Conservation (phyloP, 1,284 basidiomycete species). For the Trichosporon inkin region DNA sequence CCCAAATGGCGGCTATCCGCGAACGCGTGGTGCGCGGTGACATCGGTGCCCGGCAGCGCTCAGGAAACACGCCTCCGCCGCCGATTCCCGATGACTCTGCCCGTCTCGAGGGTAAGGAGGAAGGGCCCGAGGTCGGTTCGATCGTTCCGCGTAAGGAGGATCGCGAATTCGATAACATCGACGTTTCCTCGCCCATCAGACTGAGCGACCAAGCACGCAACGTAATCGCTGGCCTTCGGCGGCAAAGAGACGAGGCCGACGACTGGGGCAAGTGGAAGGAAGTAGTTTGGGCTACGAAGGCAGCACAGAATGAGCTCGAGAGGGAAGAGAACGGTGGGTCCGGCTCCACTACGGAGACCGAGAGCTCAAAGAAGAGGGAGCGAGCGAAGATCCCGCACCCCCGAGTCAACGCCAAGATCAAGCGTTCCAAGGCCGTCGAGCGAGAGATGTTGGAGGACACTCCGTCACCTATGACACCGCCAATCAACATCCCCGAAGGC, state of each 20-base stretch:
- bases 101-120: slow-evolving; percentile 24
- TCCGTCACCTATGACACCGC: slow-evolving; percentile 43
- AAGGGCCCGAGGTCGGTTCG: slow-evolving; percentile 34
- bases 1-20: slow-evolving; percentile 13
- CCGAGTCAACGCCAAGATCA: slow-evolving; percentile 14
- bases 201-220: slow-evolving; percentile 78
- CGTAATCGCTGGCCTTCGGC: slow-evolving; percentile 75
- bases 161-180: slow-evolving; percentile 57
- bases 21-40: slow-evolving; percentile 17
- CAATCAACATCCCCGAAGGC: slow-evolving; percentile 48
- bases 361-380: neutral
- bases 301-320: slow-evolving; percentile 35
- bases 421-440: slow-evolving; percentile 20
- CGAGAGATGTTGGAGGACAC: slow-evolving; percentile 27
- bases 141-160: slow-evolving; percentile 22
- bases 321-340: neutral
- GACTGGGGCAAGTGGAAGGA: slow-evolving; percentile 67
- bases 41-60: slow-evolving; percentile 5
- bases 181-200: slow-evolving; percentile 80
- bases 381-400: slow-evolving; percentile 21
- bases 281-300: slow-evolving; percentile 39
- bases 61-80: slow-evolving; percentile 10
- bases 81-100: slow-evolving; percentile 13
- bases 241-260: slow-evolving; percentile 88
- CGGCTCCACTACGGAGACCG: neutral